Evolutionary conservation across 768 basidiomycete species (phyloP).

Genomic region (Panaeolus papilionaceus): DNA sequence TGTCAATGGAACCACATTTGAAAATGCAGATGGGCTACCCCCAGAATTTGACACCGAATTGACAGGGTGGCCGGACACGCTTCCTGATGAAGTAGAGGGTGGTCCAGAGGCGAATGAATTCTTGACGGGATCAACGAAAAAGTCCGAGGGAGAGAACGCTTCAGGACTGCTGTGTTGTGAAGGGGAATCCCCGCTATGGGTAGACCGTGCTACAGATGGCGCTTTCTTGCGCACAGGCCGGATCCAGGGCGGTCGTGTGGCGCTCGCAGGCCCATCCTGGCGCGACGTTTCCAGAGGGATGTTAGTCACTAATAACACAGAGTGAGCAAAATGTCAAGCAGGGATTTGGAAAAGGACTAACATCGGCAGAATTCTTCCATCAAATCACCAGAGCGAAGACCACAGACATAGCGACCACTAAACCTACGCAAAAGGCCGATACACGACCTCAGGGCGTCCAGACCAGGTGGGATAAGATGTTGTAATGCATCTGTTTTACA

Average conservation of each 20-base stretch:
- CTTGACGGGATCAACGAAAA: constrained; percentile 59
- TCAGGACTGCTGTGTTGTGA: constrained; percentile 67
- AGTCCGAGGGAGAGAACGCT: constrained; percentile 68
- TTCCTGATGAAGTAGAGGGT: constrained; percentile 23
- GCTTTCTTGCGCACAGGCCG: constrained; percentile 86
- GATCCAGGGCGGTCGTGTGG: constrained; percentile 82
- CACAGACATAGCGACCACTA: constrained; percentile 92
- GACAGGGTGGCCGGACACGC: constrained; percentile 7
- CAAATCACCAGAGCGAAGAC: constrained; percentile 87
- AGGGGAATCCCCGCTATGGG: constrained; percentile 48
- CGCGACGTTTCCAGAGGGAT: constrained; percentile 81
- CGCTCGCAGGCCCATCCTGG: constrained; percentile 52
- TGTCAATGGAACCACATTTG: constrained; percentile 24
- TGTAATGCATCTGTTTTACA: constrained; percentile 84
- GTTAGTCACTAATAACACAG: constrained; percentile 64
- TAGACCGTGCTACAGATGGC: constrained; percentile 51
- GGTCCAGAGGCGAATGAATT: constrained; percentile 33
- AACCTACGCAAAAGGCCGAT: constrained; percentile 88
- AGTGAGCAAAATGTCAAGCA: constrained; percentile 19
- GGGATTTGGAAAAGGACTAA: constrained; percentile 38
- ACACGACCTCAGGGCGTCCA: constrained; percentile 88
- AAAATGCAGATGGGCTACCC: constrained; percentile 25
- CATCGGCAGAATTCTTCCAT: constrained; percentile 96
- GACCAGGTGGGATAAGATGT: constrained; percentile 77
- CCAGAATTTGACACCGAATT: constrained; percentile 25